Evolutionary conservation across 495 filamentous ascomycete genomes (phyloP).

Genomic region (Penicillium cataractarum): DNA sequence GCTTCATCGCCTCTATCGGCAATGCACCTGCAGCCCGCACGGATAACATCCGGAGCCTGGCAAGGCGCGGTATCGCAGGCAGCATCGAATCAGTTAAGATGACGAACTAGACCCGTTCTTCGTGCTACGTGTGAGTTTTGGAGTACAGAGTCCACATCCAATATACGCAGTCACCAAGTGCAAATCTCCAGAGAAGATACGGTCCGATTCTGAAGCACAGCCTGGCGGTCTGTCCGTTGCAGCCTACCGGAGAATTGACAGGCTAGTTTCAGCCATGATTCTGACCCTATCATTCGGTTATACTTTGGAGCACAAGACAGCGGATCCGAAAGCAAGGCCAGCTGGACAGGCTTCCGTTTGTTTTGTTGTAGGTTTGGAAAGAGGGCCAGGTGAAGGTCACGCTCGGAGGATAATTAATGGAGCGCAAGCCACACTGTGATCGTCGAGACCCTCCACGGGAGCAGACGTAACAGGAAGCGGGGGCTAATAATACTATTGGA

Average conservation of each 20-base stretch:
- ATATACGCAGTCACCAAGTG: neutral
- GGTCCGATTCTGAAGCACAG: slow-evolving; percentile 1
- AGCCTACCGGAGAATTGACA: slow-evolving; percentile 30
- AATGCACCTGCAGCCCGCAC: slow-evolving; percentile 19
- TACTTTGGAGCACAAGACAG: slow-evolving; percentile 2
- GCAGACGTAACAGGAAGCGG: neutral
- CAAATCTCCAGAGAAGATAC: neutral
- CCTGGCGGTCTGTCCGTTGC: slow-evolving; percentile 8
- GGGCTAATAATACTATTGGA: neutral
- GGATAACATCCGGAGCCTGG: slow-evolving; percentile 5
- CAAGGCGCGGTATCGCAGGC: neutral
- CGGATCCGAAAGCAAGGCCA: neutral
- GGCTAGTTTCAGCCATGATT: slow-evolving; percentile 20
- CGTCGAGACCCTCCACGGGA: neutral
- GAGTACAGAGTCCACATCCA: neutral
- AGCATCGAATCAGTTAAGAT: neutral
- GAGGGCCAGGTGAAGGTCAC: neutral
- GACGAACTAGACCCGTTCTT: neutral
- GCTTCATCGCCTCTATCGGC: slow-evolving; percentile 6
- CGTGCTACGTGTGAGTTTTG: neutral
- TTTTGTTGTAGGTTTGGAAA: neutral
- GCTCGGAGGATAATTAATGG: neutral
- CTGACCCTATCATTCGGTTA: neutral
- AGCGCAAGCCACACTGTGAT: slow-evolving; percentile 1
- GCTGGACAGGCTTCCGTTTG: neutral